A percentile compares a stretch with the other conserved stretches of the same genome.
Conservation (phyloP, 73 alveolate genomes). For the Uronychia setigera region DNA sequence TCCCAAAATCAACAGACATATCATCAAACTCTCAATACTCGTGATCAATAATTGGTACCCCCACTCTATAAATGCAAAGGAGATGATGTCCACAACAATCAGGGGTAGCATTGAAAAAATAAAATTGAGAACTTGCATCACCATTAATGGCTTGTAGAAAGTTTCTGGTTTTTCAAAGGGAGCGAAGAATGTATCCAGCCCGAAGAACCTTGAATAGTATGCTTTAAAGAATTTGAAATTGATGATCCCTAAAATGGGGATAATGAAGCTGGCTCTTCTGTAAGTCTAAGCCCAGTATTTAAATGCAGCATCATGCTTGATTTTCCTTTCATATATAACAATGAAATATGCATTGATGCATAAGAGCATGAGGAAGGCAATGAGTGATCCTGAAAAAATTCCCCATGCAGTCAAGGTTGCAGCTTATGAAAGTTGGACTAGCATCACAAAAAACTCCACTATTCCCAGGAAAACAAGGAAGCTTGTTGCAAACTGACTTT, state of each 20-base stretch:
- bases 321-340: constrained; percentile 2
- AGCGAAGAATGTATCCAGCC: constrained; percentile 47
- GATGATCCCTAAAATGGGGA: neutral
- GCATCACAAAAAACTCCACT: constrained; percentile 24
- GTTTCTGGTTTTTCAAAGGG: constrained; percentile 46
- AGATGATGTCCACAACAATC: constrained; percentile 22
- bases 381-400: constrained; percentile 8
- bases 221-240: constrained; percentile 32
- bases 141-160: constrained; percentile 42
- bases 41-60: constrained; percentile 7
- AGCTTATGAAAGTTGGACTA: constrained; percentile 1
- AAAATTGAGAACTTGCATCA: constrained; percentile 17
- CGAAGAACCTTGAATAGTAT: constrained; percentile 31
- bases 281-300: constrained; percentile 38
- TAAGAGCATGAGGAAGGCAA: constrained; percentile 12
- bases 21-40: constrained; percentile 5
- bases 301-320: constrained; percentile 21
- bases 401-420: constrained; percentile 21
- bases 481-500: constrained; percentile 16
- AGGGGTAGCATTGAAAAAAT: constrained; percentile 35
- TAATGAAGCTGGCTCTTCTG: neutral
- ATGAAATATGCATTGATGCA: constrained; percentile 26
- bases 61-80: constrained; percentile 12
- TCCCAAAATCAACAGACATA: neutral
- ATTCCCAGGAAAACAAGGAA: constrained; percentile 11